These are phyloP conservation scores for Cladorrhinum sp. DNA, from an alignment of 2,329 filamentous ascomycete species.

Conservation along the genomic window DNA sequence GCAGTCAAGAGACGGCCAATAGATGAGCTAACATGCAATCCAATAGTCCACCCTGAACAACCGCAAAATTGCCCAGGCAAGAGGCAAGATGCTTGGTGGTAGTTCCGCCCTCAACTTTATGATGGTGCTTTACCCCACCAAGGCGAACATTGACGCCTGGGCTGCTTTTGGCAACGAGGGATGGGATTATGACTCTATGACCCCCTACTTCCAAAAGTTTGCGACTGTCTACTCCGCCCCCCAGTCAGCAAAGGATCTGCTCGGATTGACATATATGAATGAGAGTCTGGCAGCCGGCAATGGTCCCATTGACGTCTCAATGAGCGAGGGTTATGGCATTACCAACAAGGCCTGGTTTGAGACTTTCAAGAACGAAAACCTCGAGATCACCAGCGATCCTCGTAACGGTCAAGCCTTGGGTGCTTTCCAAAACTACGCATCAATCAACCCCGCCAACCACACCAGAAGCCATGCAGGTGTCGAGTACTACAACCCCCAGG, in stretches of 20 bases:
- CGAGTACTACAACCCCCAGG: conserved; percentile 35
- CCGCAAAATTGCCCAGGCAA: conserved; percentile 32
- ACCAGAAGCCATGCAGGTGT: conserved; percentile 32
- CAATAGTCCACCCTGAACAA: conserved; percentile 25
- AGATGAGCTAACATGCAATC: not conserved
- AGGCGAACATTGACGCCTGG: conserved; percentile 30
- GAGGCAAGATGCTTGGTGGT: conserved; percentile 35
- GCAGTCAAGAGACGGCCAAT: not conserved
- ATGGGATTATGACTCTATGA: conserved; percentile 30
- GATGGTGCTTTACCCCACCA: conserved; percentile 30
- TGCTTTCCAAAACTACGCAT: conserved; percentile 23
- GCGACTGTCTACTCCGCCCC: conserved; percentile 32
- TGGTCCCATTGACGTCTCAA: conserved; percentile 39
- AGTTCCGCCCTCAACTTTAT: conserved; percentile 32
- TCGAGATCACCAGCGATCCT: conserved; percentile 35
- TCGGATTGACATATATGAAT: conserved; percentile 34
- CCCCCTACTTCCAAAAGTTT: conserved; percentile 37
- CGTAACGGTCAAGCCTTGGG: conserved; percentile 24
- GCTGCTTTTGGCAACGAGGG: conserved; percentile 29
- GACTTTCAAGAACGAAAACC: conserved; percentile 35
- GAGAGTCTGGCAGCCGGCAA: conserved; percentile 31
- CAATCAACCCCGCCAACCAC: conserved; percentile 24
- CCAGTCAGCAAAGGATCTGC: conserved; percentile 28
- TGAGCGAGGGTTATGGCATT: conserved; percentile 33
- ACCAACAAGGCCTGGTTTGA: conserved; percentile 38